A percentile compares a stretch with the other conserved stretches of the same genome.
Conservation (phyloP, 2,329 filamentous ascomycete genomes). For the Zymoseptoria crescenta region DNA sequence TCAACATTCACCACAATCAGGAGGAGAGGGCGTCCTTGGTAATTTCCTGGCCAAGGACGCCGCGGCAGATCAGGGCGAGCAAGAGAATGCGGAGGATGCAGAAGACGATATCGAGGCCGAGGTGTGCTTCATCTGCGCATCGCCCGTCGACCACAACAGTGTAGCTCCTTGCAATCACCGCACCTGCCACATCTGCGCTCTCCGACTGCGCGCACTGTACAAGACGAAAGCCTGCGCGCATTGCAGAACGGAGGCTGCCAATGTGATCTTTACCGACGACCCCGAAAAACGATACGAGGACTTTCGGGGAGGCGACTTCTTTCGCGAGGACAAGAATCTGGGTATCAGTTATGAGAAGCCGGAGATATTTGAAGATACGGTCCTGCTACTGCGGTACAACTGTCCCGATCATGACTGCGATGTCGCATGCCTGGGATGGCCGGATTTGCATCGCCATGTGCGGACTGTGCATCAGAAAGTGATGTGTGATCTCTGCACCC, state of each 20-base stretch:
- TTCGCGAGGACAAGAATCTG: conserved; percentile 71
- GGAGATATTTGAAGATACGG: conserved; percentile 84
- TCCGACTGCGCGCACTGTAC: conserved; percentile 86
- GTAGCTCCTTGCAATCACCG: conserved; percentile 92
- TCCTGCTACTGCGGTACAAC: conserved; percentile 84
- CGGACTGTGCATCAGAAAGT: conserved; percentile 73
- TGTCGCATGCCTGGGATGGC: conserved; percentile 75
- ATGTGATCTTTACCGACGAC: conserved; percentile 89
- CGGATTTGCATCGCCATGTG: conserved; percentile 73
- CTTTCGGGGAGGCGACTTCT: conserved; percentile 66
- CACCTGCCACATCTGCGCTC: conserved; percentile 90
- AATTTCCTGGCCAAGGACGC: conserved; percentile 43
- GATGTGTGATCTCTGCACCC: conserved; percentile 83
- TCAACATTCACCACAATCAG: conserved; percentile 33
- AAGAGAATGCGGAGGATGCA: conserved; percentile 10
- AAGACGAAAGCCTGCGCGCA: conserved; percentile 97
- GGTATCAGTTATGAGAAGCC: conserved; percentile 86
- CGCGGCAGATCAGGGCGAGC: conserved; percentile 30
- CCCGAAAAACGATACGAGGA: conserved; percentile 74
- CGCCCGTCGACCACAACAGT: conserved; percentile 75
- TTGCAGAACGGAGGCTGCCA: conserved; percentile 71
- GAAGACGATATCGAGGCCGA: conserved; percentile 48
- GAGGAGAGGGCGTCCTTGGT: conserved; percentile 36
- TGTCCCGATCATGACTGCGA: conserved; percentile 81
- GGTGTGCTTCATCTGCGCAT: conserved; percentile 96